These are phyloP conservation scores for Decorospora gaudefroyi DNA, from an alignment of 2,329 filamentous ascomycete genomes.

Conservation along the genomic window DNA sequence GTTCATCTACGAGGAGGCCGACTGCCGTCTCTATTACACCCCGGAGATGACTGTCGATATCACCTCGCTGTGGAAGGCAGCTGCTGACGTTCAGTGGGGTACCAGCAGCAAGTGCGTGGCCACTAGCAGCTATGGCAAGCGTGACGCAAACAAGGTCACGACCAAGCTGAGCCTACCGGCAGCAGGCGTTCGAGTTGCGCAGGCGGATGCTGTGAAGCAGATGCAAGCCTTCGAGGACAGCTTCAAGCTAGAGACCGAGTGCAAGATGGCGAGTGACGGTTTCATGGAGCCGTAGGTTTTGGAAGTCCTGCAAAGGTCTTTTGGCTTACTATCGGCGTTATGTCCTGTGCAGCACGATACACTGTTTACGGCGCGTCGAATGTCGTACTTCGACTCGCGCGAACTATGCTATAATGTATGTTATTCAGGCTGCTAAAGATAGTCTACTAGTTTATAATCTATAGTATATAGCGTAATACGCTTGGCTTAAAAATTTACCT, in stretches of 20 bases:
- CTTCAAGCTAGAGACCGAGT: constrained; percentile 39
- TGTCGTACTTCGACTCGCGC: too few species aligned
- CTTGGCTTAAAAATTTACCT: too few species aligned
- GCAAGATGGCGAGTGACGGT: constrained; percentile 34
- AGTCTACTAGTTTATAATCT: too few species aligned
- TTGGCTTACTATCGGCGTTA: too few species aligned
- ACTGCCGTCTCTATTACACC: constrained; percentile 50
- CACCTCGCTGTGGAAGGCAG: constrained; percentile 46
- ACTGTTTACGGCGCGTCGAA: too few species aligned
- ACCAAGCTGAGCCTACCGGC: constrained; percentile 29
- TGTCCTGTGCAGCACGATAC: too few species aligned
- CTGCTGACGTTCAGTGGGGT: constrained; percentile 46
- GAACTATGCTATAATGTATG: too few species aligned
- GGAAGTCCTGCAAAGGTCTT: too few species aligned
- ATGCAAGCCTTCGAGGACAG: constrained; percentile 34
- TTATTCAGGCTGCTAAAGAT: too few species aligned
- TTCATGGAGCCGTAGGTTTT: constrained; percentile 42
- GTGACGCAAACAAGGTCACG: constrained; percentile 25
- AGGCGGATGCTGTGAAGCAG: constrained; percentile 26
- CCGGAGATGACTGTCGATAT: constrained; percentile 50
- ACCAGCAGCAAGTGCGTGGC: constrained; percentile 40
- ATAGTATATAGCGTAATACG: too few species aligned
- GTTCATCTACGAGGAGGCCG: constrained; percentile 48
- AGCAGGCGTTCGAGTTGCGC: constrained; percentile 15
- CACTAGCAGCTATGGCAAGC: constrained; percentile 29